Conservation (phyloP, 306 rosid species). For the Psophocarpus tetragonolobus region DNA sequence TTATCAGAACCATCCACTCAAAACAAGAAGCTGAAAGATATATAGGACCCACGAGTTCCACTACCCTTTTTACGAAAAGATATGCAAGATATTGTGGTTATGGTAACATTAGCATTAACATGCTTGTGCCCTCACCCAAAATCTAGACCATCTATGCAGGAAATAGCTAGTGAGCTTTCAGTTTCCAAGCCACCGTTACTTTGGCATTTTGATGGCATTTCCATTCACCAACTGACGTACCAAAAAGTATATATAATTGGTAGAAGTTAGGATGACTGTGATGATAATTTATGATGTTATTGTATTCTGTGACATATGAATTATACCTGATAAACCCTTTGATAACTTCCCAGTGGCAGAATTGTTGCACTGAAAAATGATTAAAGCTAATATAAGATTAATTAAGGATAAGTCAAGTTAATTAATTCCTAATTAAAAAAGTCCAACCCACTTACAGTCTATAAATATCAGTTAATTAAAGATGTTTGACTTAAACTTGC, state of each 20-base stretch:
- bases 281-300: not conserved
- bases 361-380: conserved; percentile 33
- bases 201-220: not conserved
- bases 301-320: not conserved
- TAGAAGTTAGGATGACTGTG: not conserved
- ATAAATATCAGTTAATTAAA: no score
- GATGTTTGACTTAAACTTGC: no score
- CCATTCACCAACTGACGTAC: not conserved
- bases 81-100: conserved; percentile 18
- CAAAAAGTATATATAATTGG: not conserved
- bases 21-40: conserved; percentile 18
- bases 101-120: conserved; percentile 9
- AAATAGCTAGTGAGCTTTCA: conserved; percentile 2
- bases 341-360: conserved; percentile 18
- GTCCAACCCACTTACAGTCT: no score
- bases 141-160: conserved; percentile 11
- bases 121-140: not conserved
- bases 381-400: no score
- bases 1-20: not conserved
- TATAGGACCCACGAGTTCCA: not conserved
- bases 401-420: no score
- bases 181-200: not conserved
- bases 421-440: no score
- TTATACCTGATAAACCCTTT: no score
- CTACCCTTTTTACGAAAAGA: conserved; percentile 7